A percentile compares a stretch with the other conserved stretches of the same genome.
Conservation (phyloP, 305 asterid genomes). For the Solanum chacoense region DNA sequence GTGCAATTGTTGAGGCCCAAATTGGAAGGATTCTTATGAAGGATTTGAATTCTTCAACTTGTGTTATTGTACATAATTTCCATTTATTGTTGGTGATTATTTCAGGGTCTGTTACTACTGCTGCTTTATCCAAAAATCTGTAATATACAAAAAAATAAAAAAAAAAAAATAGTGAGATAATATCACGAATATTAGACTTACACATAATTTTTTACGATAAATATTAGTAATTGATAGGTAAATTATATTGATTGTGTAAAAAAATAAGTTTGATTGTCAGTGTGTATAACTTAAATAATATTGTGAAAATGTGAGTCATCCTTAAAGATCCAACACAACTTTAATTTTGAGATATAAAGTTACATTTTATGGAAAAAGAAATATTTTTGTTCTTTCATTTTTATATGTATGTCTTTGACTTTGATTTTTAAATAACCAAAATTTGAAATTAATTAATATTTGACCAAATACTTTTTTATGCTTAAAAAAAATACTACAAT, state of each 20-base stretch:
- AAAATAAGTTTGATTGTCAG: background rate
- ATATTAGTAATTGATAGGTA: background rate
- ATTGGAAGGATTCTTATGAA: conserved; percentile 50
- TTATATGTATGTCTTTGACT: background rate
- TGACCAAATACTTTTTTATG: background rate
- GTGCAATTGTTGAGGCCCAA: conserved; percentile 62
- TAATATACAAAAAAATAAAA: background rate
- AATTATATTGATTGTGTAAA: background rate
- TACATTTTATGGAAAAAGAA: background rate
- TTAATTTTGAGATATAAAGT: background rate
- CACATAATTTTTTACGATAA: fast-evolving
- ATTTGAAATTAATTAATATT: background rate
- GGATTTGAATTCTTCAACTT: conserved; percentile 63
- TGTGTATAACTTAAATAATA: background rate
- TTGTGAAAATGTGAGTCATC: background rate
- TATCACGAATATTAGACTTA: background rate
- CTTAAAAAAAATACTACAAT: background rate
- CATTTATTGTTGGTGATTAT: conserved; percentile 30
- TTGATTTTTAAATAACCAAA: background rate
- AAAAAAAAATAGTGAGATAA: background rate
- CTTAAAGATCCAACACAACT: background rate
- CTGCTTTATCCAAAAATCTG: conserved; percentile 62
- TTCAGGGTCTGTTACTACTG: conserved; percentile 18
- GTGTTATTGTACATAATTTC: conserved; percentile 58
- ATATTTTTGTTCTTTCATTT: background rate